Evolutionary conservation across 179 eudicot species (phyloP).

Genomic region (Camellia oleifera): DNA sequence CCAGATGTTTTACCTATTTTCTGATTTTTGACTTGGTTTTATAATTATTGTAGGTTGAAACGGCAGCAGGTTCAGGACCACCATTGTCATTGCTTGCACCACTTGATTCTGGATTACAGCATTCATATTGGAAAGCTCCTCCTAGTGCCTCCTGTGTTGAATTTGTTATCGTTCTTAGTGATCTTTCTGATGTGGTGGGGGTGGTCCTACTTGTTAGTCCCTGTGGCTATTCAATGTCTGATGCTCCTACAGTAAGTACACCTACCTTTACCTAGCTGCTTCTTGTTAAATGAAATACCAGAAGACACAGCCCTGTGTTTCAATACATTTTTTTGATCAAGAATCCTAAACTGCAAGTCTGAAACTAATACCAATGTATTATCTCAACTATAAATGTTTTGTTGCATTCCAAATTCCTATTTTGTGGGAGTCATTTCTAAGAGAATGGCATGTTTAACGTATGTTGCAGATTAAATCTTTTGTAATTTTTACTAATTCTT

Average conservation of each 20-base stretch:
- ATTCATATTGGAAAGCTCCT: slow-evolving; percentile 91
- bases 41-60: slow-evolving; percentile 57
- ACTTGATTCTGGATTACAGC: slow-evolving; percentile 59
- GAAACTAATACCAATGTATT: background rate
- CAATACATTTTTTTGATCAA: background rate
- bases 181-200: slow-evolving; percentile 80
- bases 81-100: slow-evolving; percentile 80
- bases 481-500: background rate
- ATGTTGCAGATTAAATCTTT: background rate
- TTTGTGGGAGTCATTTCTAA: background rate
- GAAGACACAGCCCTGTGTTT: background rate
- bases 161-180: slow-evolving; percentile 69
- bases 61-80: slow-evolving; percentile 86
- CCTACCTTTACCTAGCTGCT: slow-evolving; percentile 7
- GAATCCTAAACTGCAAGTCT: background rate
- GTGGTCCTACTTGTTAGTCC: slow-evolving; percentile 77
- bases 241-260: slow-evolving; percentile 79
- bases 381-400: background rate
- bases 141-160: slow-evolving; percentile 61
- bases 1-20: slow-evolving; percentile 17
- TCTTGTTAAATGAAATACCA: background rate
- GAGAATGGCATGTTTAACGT: background rate
- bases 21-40: slow-evolving; percentile 10
- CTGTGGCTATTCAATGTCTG: slow-evolving; percentile 86
- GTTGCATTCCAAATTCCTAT: background rate